phyloP scores from a whole-genome alignment of 306 rosid species.

The Coriaria nepalensis region DNA sequence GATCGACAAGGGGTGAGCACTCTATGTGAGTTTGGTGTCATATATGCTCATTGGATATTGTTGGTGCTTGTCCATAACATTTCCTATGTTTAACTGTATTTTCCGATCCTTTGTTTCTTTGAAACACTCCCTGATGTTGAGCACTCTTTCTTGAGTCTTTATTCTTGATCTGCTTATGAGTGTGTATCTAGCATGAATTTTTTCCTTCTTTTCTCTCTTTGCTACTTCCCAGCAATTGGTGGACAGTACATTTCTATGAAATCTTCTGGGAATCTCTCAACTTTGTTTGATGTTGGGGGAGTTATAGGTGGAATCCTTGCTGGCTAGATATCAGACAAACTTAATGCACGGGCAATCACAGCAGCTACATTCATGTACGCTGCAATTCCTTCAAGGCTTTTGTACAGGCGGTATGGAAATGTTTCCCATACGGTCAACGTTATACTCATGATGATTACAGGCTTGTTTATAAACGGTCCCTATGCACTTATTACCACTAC shows the following conservation, averaged over 20 bases:
- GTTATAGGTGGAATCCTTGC: constrained; percentile 77
- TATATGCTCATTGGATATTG: no score
- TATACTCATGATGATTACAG: constrained; percentile 59
- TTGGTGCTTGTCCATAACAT: no score
- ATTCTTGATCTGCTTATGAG: no score
- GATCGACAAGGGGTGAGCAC: no score
- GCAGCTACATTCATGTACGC: constrained; percentile 74
- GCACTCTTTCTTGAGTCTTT: no score
- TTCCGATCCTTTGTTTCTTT: no score
- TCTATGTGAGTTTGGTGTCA: no score
- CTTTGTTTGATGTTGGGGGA: constrained; percentile 75
- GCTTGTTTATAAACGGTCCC: constrained; percentile 72
- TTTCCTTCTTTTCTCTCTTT: not conserved
- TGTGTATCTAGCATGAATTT: no score
- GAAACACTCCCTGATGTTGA: no score
- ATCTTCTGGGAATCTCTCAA: constrained; percentile 74
- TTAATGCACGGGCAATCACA: constrained; percentile 60
- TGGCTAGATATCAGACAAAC: constrained; percentile 70
- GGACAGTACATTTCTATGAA: constrained; percentile 60
- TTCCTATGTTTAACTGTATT: no score
- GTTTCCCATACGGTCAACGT: constrained; percentile 41
- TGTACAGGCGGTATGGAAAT: constrained; percentile 46
- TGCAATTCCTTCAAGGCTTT: constrained; percentile 54
- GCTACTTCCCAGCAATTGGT: constrained; percentile 49
- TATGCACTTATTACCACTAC: constrained; percentile 82